Percentiles rank a stretch among this genome's conserved stretches.
Conservation (phyloP, 495 filamentous ascomycete species). For the Neurospora hispaniola region DNA sequence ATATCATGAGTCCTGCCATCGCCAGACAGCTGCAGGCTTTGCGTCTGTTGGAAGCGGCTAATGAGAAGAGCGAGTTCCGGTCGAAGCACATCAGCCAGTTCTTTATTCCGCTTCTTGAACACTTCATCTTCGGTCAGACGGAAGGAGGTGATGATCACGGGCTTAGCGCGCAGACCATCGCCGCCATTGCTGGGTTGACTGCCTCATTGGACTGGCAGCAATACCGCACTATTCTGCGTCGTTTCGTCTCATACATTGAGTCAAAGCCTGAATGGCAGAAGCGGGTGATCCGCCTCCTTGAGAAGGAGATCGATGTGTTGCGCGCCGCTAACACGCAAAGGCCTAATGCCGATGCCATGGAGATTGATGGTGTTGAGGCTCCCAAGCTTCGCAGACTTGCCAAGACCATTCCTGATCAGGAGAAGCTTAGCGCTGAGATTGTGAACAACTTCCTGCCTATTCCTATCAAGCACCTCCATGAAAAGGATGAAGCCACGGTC, state of each 20-base stretch:
- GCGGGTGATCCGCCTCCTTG: constrained; percentile 71
- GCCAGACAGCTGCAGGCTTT: constrained; percentile 78
- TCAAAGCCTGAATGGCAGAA: constrained; percentile 78
- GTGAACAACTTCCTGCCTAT: constrained; percentile 63
- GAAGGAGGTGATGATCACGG: constrained; percentile 74
- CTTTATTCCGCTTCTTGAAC: constrained; percentile 84
- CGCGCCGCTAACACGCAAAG: constrained; percentile 37
- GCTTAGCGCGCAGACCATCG: constrained; percentile 69
- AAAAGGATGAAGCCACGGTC: constrained; percentile 88
- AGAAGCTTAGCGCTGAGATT: constrained; percentile 65
- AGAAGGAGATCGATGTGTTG: constrained; percentile 68
- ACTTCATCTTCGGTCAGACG: constrained; percentile 76
- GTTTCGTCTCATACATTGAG: constrained; percentile 68
- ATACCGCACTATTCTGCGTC: constrained; percentile 68
- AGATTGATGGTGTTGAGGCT: constrained; percentile 25
- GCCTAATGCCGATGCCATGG: constrained; percentile 27
- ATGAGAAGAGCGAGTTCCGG: constrained; percentile 48
- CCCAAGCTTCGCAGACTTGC: constrained; percentile 37
- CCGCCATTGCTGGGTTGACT: constrained; percentile 60
- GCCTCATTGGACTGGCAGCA: constrained; percentile 83
- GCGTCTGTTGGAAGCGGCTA: constrained; percentile 58
- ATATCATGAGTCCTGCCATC: constrained; percentile 83
- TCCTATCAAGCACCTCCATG: constrained; percentile 70
- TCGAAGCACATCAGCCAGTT: constrained; percentile 74
- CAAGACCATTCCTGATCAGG: constrained; percentile 52